phyloP scores from a whole-genome alignment of 345 rosid species.

The Pugionium cornutum region DNA sequence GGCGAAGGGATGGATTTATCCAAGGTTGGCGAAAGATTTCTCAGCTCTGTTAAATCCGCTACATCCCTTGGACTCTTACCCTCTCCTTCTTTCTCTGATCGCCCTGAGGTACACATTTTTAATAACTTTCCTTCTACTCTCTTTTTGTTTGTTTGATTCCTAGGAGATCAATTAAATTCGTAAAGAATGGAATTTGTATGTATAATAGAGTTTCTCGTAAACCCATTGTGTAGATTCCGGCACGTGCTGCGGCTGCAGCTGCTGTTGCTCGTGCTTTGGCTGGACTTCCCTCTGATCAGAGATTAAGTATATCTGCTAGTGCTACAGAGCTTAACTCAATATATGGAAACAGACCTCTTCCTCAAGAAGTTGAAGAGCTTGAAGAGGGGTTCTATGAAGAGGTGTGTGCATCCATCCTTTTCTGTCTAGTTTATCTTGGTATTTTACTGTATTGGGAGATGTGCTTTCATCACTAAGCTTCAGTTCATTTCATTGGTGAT shows the following conservation, averaged over 20 bases:
- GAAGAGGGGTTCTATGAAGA: conserved; percentile 87
- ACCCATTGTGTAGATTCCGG: conserved; percentile 67
- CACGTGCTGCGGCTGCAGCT: conserved; percentile 97
- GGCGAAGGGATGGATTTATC: conserved; percentile 92
- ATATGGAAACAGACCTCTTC: conserved; percentile 70
- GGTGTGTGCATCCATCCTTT: conserved; percentile 44
- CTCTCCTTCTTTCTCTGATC: conserved; percentile 57
- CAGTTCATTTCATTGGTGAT: not conserved
- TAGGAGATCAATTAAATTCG: not conserved
- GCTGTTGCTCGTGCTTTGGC: conserved; percentile 95
- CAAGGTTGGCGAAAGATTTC: conserved; percentile 83
- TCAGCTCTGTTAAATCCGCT: conserved; percentile 95
- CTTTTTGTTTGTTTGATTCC: not conserved
- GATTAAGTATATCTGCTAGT: conserved; percentile 69
- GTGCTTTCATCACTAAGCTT: not conserved
- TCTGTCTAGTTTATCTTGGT: not conserved
- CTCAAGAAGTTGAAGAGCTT: conserved; percentile 57
- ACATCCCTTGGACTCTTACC: conserved; percentile 87
- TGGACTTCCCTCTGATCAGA: conserved; percentile 79
- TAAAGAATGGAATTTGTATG: not conserved
- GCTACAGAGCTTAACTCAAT: conserved; percentile 71
- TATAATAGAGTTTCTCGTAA: not conserved
- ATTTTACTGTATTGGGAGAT: not conserved
- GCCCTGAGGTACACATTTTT: conserved; percentile 65
- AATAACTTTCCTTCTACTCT: not conserved